phyloP scores from a whole-genome alignment of 2,329 filamentous ascomycete genomes.

The Microdochium nivale region DNA sequence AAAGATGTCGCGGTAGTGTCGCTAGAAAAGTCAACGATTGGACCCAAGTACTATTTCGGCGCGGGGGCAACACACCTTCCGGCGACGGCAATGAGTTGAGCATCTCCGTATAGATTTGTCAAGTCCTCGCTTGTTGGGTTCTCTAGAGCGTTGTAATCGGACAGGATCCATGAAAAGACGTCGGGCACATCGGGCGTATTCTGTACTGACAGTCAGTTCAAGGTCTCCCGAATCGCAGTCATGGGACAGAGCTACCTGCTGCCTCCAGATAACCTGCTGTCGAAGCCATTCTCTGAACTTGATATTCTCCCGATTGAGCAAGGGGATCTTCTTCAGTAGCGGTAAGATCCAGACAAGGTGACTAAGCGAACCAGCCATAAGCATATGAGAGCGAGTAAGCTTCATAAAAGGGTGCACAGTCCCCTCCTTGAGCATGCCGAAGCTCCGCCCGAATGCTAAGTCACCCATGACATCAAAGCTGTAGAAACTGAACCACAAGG shows the following conservation, averaged over 20 bases:
- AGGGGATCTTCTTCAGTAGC: conserved; percentile 10
- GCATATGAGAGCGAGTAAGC: conserved; percentile 13
- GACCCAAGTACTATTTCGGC: not conserved
- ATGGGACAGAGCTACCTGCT: conserved; percentile 4
- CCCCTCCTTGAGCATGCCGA: conserved; percentile 20
- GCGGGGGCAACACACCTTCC: conserved; percentile 13
- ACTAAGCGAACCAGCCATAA: conserved; percentile 11
- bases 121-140: conserved; percentile 1
- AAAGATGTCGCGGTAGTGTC: conserved; percentile 9
- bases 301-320: conserved; percentile 10
- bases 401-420: conserved; percentile 16
- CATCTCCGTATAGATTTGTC: conserved; percentile 10
- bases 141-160: conserved; percentile 11
- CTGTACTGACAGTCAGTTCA: not conserved
- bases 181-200: conserved; percentile 13
- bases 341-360: conserved; percentile 13
- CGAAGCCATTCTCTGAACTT: conserved; percentile 11
- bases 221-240: not conserved
- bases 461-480: conserved; percentile 32
- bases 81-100: conserved; percentile 7
- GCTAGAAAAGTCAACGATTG: conserved; percentile 1
- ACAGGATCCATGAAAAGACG: conserved; percentile 21
- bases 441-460: conserved; percentile 27
- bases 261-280: conserved; percentile 6
- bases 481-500: conserved; percentile 24